Evolutionary conservation across 169 alveolate genomes (phyloP), one percentile per base, ranked within the genome.

Genomic region (Plasmodium knowlesi): DNA sequence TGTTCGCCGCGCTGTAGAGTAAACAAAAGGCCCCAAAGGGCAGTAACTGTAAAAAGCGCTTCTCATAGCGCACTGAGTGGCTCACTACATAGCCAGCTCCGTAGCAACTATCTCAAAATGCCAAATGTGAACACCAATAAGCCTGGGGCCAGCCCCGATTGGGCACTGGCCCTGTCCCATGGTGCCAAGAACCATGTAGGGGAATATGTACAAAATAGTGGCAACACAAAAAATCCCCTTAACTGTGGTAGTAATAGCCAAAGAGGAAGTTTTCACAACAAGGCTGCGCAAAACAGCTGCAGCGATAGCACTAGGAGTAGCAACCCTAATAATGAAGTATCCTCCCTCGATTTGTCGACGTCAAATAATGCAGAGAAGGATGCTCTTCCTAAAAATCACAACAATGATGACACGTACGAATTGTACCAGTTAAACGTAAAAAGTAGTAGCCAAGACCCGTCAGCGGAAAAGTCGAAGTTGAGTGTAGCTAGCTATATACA

Each of bases 401-500:
- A 28, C 34, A 70, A 41, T 84, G 73, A 83, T 83, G 82, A 83
- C 16, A 28, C 86, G 32, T 73, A 73, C 41, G 82, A 73, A 28
- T 30, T 43, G 32, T 25, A 81, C 34, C 37, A 46, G 32, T 41
- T 50, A 50, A 81, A 41, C 16, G 34, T 43, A 50, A 50, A 50
- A 46, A 50, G 19, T 81, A 14, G 30, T 34, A 81, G 39, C 57
- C 37, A 50, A 50, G 67, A 81, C 67, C 10, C 34, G 19, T 39
- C 14, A 9, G 30, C 92, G 16, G 32, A 57, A n/a, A 83, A 83
- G 73, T 61, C 70, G 0, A 32, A 83, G 28, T 22, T 37, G 34
- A 57, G 50, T 30, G 50, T 37, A 83, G 32, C 22, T 61, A 25
- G 71, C 12, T 16, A 25, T 22, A 5, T 30, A 16, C 83, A 84